Evolutionary conservation across 176 grass and related monocot genomes (phyloP), one percentile per base, ranked within the genome.

Genomic region (Aegilops longissima): DNA sequence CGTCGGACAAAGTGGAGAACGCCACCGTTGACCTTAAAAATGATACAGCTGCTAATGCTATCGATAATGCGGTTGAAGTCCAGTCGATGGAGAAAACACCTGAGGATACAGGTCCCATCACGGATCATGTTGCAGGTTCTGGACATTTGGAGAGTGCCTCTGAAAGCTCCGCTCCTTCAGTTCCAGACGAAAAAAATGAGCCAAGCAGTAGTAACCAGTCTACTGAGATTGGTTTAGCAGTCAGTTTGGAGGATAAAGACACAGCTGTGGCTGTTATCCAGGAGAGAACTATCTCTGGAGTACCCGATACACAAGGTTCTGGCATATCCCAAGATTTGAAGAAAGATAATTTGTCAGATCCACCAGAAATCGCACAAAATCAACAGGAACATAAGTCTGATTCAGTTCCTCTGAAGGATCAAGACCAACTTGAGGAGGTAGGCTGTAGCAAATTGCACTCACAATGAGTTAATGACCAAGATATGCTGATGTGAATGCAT

Each of bases 361-460:
- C 51, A 49, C 58, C 54, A 73, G 73, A 88, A 47, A 92, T 21
- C 29, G 77, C 21, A 67, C 90, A 85, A 82, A 92, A 90, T 76
- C 89, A 91, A 67, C 89, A 88, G 1, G 89, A 87, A 63, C 73
- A 93, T 49, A 93, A 91, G 84, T 85, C 76, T 61, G 96, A 94
- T 66, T 82, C 88, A 77, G 84, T 91, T 90, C 81, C 73, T 17
- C 27, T 90, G 52, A 94, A 94, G 90, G 92, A 93, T 70, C 92
- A 93, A 79, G 97, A 99, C 77, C 97, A 96, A 66, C 97, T 99
- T 76, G 97, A 99, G 49, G 97, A 99, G 97, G 97, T 96, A 89
- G 12, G 65, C 68, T 70, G 18, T 78, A 70, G 11, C 51, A 44
- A 79, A 66, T 80, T 56, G 44, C 47, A 47, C 23, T 81, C 49